A percentile compares a stretch with the other conserved stretches of the same genome.
These are phyloP conservation scores for Biscutella laevigata DNA, from an alignment of 441 rosid genomes.

Conservation along the genomic window DNA sequence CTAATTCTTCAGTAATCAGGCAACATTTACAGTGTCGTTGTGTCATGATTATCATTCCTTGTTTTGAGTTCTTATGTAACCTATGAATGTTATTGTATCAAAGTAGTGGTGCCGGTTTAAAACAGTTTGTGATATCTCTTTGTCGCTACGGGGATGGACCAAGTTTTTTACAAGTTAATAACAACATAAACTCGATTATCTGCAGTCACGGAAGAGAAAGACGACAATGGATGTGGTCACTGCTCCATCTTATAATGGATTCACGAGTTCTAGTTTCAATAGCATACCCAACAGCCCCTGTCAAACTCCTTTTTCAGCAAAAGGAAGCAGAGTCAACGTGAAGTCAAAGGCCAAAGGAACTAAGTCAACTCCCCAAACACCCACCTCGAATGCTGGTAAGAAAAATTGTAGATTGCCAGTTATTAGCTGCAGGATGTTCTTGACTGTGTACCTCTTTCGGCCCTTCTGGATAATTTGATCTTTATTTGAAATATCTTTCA, in stretches of 20 bases:
- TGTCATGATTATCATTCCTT: not conserved
- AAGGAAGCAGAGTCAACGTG: slow-evolving; percentile 50
- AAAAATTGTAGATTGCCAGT: not conserved
- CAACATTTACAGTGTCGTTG: not conserved
- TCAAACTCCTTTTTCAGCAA: slow-evolving; percentile 62
- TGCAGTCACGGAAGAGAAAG: slow-evolving; percentile 57
- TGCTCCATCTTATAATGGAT: slow-evolving; percentile 35
- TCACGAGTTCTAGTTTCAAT: slow-evolving; percentile 39
- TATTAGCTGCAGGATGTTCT: not conserved
- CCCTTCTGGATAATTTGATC: not conserved
- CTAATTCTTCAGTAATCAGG: not conserved
- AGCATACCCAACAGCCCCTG: slow-evolving; percentile 43
- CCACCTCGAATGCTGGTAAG: slow-evolving; percentile 57
- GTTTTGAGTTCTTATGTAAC: not conserved
- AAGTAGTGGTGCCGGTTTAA: not conserved
- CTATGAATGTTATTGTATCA: too few species aligned
- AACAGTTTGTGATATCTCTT: not conserved
- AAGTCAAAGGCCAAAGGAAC: slow-evolving; percentile 51
- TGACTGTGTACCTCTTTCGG: not conserved
- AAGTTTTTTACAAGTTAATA: slow-evolving; percentile 10
- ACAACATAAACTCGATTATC: slow-evolving; percentile 14
- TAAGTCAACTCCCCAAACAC: slow-evolving; percentile 58
- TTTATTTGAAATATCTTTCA: not conserved
- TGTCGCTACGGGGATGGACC: not conserved
- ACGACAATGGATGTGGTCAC: slow-evolving; percentile 33